phyloP scores from a whole-genome alignment of 2,329 filamentous ascomycete genomes.

The Didymella sp. region DNA sequence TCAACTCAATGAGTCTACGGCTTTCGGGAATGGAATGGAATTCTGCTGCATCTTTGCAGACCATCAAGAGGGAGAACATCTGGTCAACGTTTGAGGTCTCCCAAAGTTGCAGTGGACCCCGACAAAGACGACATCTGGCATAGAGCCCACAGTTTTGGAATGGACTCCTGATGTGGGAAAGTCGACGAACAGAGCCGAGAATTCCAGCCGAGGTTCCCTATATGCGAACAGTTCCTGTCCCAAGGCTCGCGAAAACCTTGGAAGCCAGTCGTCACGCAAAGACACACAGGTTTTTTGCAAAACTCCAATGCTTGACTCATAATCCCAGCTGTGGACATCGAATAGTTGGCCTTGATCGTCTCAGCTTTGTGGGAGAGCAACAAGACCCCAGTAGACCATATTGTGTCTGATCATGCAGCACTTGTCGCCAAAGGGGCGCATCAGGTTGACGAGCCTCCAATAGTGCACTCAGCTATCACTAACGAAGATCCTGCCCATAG shows the following conservation, averaged over 20 bases:
- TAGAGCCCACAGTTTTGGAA: neutral
- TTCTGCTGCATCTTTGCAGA: neutral
- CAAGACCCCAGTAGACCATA: neutral
- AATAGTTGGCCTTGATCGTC: neutral
- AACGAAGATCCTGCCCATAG: neutral
- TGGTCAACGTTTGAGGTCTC: neutral
- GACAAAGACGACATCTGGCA: neutral
- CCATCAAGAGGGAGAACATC: neutral
- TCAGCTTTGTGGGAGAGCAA: conserved; percentile 2
- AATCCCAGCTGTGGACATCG: neutral
- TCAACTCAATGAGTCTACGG: neutral
- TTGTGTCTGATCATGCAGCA: neutral
- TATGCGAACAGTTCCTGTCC: neutral
- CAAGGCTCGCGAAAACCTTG: neutral
- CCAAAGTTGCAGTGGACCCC: neutral
- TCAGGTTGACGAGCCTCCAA: neutral
- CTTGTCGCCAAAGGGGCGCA: conserved; percentile 1
- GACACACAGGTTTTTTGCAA: neutral
- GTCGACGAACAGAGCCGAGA: neutral
- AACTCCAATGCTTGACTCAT: neutral
- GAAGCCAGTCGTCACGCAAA: neutral
- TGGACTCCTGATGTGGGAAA: neutral
- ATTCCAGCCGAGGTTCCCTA: neutral
- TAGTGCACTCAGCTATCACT: conserved; percentile 1
- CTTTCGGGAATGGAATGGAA: neutral